These are phyloP conservation scores for Colletotrichum sp. DNA, from an alignment of 2,329 filamentous ascomycete species.

Conservation along the genomic window DNA sequence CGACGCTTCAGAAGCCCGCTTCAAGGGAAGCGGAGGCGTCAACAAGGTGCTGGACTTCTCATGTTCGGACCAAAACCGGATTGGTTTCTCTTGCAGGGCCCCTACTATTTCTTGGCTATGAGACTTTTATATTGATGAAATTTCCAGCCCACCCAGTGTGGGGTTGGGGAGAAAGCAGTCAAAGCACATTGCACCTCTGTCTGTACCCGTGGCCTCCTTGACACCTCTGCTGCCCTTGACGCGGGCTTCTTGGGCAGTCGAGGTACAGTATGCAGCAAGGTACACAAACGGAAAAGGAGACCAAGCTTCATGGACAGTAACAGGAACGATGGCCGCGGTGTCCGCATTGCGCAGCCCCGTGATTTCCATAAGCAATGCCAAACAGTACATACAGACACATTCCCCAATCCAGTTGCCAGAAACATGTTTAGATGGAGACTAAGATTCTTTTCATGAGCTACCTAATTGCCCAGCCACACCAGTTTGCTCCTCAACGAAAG, in stretches of 20 bases:
- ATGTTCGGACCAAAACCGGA: no score
- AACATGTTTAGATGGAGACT: neutral
- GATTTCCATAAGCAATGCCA: neutral
- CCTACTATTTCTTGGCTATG: no score
- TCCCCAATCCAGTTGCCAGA: neutral
- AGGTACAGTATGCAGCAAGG: neutral
- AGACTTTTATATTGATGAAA: no score
- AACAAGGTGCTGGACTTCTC: no score
- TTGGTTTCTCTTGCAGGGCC: no score
- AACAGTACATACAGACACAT: neutral
- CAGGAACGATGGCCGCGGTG: neutral
- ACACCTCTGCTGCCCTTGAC: neutral
- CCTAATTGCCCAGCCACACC: slow-evolving; percentile 11
- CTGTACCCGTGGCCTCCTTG: neutral
- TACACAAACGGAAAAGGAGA: neutral
- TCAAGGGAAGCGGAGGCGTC: no score
- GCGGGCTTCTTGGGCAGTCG: neutral
- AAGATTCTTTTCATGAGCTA: slow-evolving; percentile 15
- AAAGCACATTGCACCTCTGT: no score
- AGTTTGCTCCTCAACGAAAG: neutral
- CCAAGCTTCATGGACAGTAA: neutral
- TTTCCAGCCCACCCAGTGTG: no score
- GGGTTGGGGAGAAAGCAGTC: no score
- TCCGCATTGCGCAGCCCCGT: neutral
- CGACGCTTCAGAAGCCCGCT: no score